Percentiles rank a stretch among this genome's conserved stretches.
Evolutionary conservation across 768 basidiomycete genomes (phyloP).

Genomic region (Chalciporus pseudorubinellus): DNA sequence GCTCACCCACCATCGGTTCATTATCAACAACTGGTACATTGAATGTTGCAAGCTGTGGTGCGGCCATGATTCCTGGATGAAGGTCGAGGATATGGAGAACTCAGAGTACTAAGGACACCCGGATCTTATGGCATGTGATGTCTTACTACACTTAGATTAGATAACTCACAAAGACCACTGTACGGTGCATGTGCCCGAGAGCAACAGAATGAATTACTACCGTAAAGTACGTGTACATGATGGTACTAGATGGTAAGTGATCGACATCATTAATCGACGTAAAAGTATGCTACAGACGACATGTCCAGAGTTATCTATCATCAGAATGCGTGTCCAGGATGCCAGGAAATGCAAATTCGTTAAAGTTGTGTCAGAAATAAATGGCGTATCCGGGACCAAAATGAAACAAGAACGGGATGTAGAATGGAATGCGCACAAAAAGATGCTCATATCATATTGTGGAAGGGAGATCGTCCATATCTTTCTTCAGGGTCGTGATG

Average conservation of each 20-base stretch:
- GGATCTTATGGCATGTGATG: conserved; percentile 15
- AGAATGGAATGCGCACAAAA: neutral
- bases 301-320: neutral
- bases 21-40: conserved; percentile 83
- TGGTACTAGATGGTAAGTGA: neutral
- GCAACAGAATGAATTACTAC: neutral
- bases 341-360: neutral
- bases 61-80: conserved; percentile 45
- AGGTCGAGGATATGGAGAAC: neutral
- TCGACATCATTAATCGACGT: neutral
- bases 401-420: neutral
- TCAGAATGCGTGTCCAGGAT: neutral
- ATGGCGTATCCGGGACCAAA: neutral
- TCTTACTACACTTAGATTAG: conserved; percentile 1
- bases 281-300: neutral
- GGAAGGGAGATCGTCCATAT: conserved; percentile 52
- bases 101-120: neutral
- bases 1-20: conserved; percentile 80
- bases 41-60: conserved; percentile 81
- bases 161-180: neutral
- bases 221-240: neutral
- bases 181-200: no score
- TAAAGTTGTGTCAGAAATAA: neutral
- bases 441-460: conserved; percentile 34
- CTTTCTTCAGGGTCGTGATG: conserved; percentile 50